Evolutionary conservation across 768 basidiomycete species (phyloP).

Genomic region (Tulasnella sp.): DNA sequence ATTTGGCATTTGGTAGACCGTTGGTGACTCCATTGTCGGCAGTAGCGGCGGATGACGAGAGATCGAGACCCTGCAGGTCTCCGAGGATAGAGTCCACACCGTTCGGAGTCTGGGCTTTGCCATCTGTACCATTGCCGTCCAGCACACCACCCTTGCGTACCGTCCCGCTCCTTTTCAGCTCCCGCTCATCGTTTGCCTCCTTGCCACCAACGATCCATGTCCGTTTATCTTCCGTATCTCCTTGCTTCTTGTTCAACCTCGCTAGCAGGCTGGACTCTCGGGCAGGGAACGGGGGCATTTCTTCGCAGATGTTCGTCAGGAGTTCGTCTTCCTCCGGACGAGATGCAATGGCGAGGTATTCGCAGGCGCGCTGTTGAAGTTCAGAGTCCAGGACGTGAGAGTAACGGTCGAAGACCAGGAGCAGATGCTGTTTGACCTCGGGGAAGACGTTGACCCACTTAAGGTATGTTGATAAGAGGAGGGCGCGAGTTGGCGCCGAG

Average conservation of each 20-base stretch:
- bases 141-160: conserved; percentile 22
- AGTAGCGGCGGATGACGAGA: conserved; percentile 30
- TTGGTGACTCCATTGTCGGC: not conserved
- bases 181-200: conserved; percentile 74
- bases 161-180: conserved; percentile 33
- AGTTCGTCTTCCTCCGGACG: conserved; percentile 85
- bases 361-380: conserved; percentile 96
- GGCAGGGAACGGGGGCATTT: conserved; percentile 98
- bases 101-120: conserved; percentile 29
- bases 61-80: conserved; percentile 75
- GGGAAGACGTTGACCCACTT: conserved; percentile 99
- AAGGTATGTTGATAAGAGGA: conserved; percentile 93
- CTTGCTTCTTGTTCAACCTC: conserved; percentile 78
- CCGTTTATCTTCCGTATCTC: conserved; percentile 88
- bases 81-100: conserved; percentile 38
- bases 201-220: conserved; percentile 96
- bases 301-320: conserved; percentile 89
- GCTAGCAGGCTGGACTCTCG: conserved; percentile 83
- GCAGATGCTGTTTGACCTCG: conserved; percentile 87
- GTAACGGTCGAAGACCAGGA: conserved; percentile 94
- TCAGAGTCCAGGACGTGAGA: conserved; percentile 96
- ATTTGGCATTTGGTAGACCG: conserved; percentile 7
- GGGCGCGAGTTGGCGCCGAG: conserved; percentile 77
- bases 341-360: conserved; percentile 81
- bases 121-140: conserved; percentile 22